These are phyloP conservation scores for Lactarius deliciosus DNA, from an alignment of 768 basidiomycete genomes.

Conservation along the genomic window DNA sequence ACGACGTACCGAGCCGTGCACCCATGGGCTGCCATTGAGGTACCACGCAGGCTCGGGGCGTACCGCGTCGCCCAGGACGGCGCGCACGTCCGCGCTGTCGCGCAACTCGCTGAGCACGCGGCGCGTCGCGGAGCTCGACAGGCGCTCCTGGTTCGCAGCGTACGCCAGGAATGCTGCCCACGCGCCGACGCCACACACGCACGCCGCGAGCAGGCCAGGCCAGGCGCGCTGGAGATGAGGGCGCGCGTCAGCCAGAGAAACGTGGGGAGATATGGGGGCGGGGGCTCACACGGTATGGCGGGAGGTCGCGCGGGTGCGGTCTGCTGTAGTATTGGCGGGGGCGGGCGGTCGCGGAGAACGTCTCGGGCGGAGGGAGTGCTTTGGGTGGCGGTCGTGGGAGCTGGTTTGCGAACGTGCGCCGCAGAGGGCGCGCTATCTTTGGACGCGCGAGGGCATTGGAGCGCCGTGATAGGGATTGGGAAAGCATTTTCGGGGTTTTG, in stretches of 20 bases:
- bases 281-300: conserved; percentile 41
- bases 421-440: neutral
- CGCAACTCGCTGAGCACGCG: conserved; percentile 62
- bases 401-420: conserved; percentile 16
- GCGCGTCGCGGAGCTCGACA: conserved; percentile 71
- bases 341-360: conserved; percentile 46
- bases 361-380: conserved; percentile 33
- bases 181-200: conserved; percentile 52
- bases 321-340: conserved; percentile 47
- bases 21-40: conserved; percentile 72
- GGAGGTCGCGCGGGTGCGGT: conserved; percentile 44
- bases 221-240: conserved; percentile 42
- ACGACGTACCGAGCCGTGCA: conserved; percentile 59
- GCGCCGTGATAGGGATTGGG: neutral
- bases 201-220: conserved; percentile 54
- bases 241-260: neutral
- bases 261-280: neutral
- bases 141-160: conserved; percentile 74
- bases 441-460: neutral
- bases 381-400: conserved; percentile 29
- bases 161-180: conserved; percentile 71
- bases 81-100: conserved; percentile 49
- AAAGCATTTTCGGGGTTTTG: neutral
- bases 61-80: conserved; percentile 63
- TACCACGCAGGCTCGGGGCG: conserved; percentile 68